phyloP scores from a whole-genome alignment of 345 rosid genomes.

The Citrus hindsii region DNA sequence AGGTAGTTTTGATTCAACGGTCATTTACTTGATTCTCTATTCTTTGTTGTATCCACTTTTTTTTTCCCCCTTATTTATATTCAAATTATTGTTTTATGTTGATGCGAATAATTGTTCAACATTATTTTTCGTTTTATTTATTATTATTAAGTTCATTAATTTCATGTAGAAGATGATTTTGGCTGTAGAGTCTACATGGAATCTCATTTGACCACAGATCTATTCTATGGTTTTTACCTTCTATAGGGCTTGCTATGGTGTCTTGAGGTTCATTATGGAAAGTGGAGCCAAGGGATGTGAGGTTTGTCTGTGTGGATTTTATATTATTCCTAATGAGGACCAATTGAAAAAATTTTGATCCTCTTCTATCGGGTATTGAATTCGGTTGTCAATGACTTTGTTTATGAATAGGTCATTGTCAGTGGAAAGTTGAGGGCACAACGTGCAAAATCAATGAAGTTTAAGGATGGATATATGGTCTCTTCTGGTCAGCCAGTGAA shows the following conservation, averaged over 20 bases:
- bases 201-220: neutral
- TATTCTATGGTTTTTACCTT: neutral
- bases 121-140: neutral
- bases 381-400: neutral
- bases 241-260: slow-evolving; percentile 87
- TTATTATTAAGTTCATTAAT: neutral
- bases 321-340: neutral
- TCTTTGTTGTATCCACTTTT: neutral
- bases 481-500: slow-evolving; percentile 93
- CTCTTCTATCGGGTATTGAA: neutral
- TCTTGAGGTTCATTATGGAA: slow-evolving; percentile 78
- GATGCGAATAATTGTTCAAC: neutral
- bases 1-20: neutral
- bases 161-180: neutral
- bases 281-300: slow-evolving; percentile 92
- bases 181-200: neutral
- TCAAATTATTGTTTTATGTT: neutral
- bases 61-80: no score
- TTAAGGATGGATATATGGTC: slow-evolving; percentile 95
- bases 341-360: neutral
- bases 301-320: slow-evolving; percentile 28
- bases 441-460: slow-evolving; percentile 94
- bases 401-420: slow-evolving; percentile 62
- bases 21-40: neutral
- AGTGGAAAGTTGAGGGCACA: slow-evolving; percentile 90